Evolutionary conservation across 169 alveolate species (phyloP).

Genomic region (Cryptosporidium tyzzeri): DNA sequence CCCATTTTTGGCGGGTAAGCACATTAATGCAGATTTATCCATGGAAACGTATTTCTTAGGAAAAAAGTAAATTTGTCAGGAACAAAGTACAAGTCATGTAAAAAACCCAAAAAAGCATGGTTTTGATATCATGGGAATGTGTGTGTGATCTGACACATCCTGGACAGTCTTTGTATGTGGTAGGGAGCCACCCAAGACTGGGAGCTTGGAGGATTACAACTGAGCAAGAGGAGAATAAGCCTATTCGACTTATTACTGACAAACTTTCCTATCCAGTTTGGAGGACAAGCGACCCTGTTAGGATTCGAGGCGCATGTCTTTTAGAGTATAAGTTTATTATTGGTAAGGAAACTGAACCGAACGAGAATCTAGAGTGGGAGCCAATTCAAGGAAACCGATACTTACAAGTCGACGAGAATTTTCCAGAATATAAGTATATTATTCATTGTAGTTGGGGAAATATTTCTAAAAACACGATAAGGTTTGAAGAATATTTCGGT

Average conservation of each 20-base stretch:
- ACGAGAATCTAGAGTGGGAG: conserved; percentile 78
- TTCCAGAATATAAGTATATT: conserved; percentile 40
- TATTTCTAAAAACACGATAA: conserved; percentile 37
- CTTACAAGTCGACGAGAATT: conserved; percentile 59
- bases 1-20: not conserved
- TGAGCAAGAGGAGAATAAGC: conserved; percentile 29
- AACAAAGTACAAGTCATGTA: not conserved
- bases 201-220: conserved; percentile 77
- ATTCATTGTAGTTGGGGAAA: conserved; percentile 78
- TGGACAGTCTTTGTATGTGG: conserved; percentile 78
- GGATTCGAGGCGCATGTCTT: conserved; percentile 57
- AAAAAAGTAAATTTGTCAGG: conserved; percentile 11
- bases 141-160: conserved; percentile 77
- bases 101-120: conserved; percentile 48
- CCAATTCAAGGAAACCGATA: conserved; percentile 76
- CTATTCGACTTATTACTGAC: conserved; percentile 78
- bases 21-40: conserved; percentile 36
- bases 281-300: conserved; percentile 73
- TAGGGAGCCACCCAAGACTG: conserved; percentile 77
- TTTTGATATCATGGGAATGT: conserved; percentile 78
- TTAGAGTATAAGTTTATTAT: conserved; percentile 79
- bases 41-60: conserved; percentile 1
- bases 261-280: conserved; percentile 77
- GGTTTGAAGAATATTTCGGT: conserved; percentile 57
- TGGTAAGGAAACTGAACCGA: conserved; percentile 7